Evolutionary conservation across 371 early-diverging fungal genomes (phyloP).

Genomic region (Circinella umbellata): DNA sequence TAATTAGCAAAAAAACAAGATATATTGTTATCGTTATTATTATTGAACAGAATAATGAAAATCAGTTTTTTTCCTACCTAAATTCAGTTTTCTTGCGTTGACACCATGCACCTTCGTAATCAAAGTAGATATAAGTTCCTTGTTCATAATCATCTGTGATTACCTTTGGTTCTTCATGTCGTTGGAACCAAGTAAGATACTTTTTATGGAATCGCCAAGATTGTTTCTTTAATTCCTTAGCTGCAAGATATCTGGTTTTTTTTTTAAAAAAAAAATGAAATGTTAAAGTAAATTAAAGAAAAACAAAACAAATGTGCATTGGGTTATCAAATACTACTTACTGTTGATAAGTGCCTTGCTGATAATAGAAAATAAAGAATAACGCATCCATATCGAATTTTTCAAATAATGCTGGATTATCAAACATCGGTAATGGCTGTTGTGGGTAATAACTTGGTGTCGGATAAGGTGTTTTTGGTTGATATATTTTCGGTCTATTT

Average conservation of each 20-base stretch:
- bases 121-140: slow-evolving; percentile 99
- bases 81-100: slow-evolving; percentile 98
- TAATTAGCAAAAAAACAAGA: too few relatives aligned
- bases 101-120: slow-evolving; percentile 98
- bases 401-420: slow-evolving; percentile 83
- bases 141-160: slow-evolving; percentile 98
- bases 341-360: slow-evolving; percentile 96
- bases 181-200: slow-evolving; percentile 99
- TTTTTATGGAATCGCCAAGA: slow-evolving; percentile 99
- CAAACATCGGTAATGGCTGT: slow-evolving; percentile 80
- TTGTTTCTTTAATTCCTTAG: slow-evolving; percentile 95
- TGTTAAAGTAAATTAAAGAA: not conserved
- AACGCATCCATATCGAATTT: slow-evolving; percentile 97
- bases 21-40: not conserved
- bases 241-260: slow-evolving; percentile 83
- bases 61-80: slow-evolving; percentile 45
- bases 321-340: slow-evolving; percentile 45
- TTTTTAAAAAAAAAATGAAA: not conserved
- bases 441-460: slow-evolving; percentile 93
- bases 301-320: not conserved
- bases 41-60: not conserved
- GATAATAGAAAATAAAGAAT: slow-evolving; percentile 99
- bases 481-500: slow-evolving; percentile 67
- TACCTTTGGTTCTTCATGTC: slow-evolving; percentile 96
- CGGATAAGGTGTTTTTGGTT: slow-evolving; percentile 77